These are phyloP conservation scores for Mycena vitilis DNA, from an alignment of 768 basidiomycete genomes.

Conservation along the genomic window DNA sequence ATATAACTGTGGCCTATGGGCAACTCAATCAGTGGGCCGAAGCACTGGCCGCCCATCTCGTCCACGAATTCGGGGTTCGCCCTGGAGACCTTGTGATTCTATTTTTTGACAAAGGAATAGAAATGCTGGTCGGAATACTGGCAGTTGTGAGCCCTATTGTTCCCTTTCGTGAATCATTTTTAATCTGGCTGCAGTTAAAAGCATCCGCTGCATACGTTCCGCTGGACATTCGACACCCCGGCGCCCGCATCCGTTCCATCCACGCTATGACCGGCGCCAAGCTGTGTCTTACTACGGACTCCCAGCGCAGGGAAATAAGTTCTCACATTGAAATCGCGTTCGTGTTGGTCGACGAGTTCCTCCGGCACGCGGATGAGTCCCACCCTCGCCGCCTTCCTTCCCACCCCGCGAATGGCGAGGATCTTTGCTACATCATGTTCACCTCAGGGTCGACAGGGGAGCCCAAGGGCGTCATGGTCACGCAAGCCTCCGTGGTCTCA, in stretches of 20 bases:
- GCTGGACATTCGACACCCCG: slow-evolving; percentile 8
- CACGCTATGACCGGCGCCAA: slow-evolving; percentile 4
- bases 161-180: neutral
- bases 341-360: slow-evolving; percentile 4
- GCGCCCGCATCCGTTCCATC: neutral
- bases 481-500: slow-evolving; percentile 12
- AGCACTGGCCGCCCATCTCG: slow-evolving; percentile 3
- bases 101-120: slow-evolving; percentile 10
- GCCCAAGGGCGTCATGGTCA: slow-evolving; percentile 22
- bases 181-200: neutral
- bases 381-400: neutral
- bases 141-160: slow-evolving; percentile 2
- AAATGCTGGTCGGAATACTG: slow-evolving; percentile 14
- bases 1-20: neutral
- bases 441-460: slow-evolving; percentile 4
- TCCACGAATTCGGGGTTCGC: neutral
- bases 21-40: slow-evolving; percentile 1
- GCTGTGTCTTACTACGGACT: slow-evolving; percentile 16
- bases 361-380: neutral
- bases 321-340: neutral
- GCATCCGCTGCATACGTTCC: slow-evolving; percentile 5
- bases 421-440: slow-evolving; percentile 15
- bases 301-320: neutral
- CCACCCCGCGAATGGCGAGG: neutral
- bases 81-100: slow-evolving; percentile 1